These are phyloP conservation scores for Adansonia rubrostipa DNA, from an alignment of 441 rosid species.

Conservation along the genomic window DNA sequence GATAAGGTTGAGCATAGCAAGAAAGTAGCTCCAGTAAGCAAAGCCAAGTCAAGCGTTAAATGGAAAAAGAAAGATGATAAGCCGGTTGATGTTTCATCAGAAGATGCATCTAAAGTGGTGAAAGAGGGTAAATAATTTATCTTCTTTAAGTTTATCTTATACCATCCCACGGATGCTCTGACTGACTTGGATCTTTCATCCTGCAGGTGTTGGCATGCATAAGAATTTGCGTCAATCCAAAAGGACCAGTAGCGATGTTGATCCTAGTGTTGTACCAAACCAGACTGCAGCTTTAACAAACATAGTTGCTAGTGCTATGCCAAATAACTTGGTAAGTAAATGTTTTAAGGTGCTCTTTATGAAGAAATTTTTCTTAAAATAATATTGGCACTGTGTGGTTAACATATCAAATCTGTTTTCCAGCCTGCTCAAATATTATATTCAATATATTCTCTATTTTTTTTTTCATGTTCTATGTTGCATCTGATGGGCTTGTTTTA, in stretches of 20 bases:
- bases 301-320: constrained; percentile 36
- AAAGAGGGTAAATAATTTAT: constrained; percentile 37
- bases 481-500: background rate
- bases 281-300: constrained; percentile 41
- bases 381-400: constrained; percentile 23
- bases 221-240: constrained; percentile 43
- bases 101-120: constrained; percentile 35
- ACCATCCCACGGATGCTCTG: constrained; percentile 22
- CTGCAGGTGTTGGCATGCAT: constrained; percentile 56
- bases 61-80: constrained; percentile 47
- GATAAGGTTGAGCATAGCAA: constrained; percentile 36
- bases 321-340: constrained; percentile 47
- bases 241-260: constrained; percentile 43
- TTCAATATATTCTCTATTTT: background rate
- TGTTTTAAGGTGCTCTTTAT: background rate
- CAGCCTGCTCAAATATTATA: background rate
- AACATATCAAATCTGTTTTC: constrained; percentile 10
- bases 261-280: constrained; percentile 37
- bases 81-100: constrained; percentile 39
- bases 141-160: constrained; percentile 19
- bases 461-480: background rate
- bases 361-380: background rate
- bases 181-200: constrained; percentile 29
- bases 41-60: constrained; percentile 42
- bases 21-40: constrained; percentile 40